Evolutionary conservation across 805 yeast genomes (phyloP), one percentile per base, ranked within the genome.

Genomic region (Scheffersomyces lignosus): DNA sequence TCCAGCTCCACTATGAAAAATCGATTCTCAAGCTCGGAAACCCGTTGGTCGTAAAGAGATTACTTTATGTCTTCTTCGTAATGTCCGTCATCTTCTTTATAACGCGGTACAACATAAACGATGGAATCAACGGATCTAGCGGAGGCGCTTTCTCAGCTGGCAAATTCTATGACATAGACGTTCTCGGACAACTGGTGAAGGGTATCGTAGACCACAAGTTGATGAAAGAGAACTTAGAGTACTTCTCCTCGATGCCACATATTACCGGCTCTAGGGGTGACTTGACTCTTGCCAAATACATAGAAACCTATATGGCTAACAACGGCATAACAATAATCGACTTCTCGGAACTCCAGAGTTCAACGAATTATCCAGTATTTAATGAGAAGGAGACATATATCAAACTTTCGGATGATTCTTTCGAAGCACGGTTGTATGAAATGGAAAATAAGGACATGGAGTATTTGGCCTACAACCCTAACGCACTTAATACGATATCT

Each of bases 181-280:
- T 68, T 36, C 60, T 90, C 30, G 59, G 71, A 12, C 64, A 65
- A 4, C 74, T 75, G 32, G 66, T 84, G 5, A 58, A 62, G n/a
- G 70, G 74, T 29, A 55, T 45, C 30, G 66, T 87, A 20, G 84
- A 80, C 50, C 58, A 70, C 5, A 71, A 75, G 16, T 58, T 77
- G 15, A 67, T 91, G 58, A 81, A 81, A 49, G 81, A 77, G 31
- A 79, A 81, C 44, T 52, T 84, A 39, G 84, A 85, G 47, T 87
- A 86, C 49, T 54, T 88, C 16, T 80, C 90, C 18, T 75, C 85
- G 5, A 78, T 88, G 80, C 88, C 96, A 3, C 97, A 89, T 56
- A 61, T 83, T 45, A 80, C 96, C 0, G 98, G 98, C 3, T 83
- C 97, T 2, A 76, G 79, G 12, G 98, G 96, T 14, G 96, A 88